Evolutionary conservation across 75 land plant genomes (phyloP).

Genomic region (Isoetes taiwanensis): DNA sequence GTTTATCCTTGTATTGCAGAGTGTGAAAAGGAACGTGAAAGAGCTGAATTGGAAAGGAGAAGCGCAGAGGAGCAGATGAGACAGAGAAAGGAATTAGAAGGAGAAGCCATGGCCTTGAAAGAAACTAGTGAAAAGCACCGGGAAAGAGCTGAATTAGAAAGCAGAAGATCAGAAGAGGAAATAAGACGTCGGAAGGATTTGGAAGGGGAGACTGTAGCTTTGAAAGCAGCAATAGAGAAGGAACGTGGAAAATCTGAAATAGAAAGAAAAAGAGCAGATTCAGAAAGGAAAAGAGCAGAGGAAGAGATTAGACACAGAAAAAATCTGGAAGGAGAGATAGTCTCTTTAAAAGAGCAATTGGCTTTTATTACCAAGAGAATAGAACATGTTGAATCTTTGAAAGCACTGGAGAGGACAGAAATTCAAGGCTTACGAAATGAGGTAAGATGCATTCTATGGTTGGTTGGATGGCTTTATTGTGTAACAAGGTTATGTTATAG

Average conservation of each 20-base stretch:
- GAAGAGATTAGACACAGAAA: slow-evolving; percentile 12
- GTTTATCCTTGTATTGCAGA: slow-evolving; percentile 12
- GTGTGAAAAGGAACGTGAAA: slow-evolving; percentile 28
- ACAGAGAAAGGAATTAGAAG: slow-evolving; percentile 11
- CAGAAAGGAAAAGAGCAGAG: slow-evolving; percentile 19
- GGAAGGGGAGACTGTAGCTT: background rate
- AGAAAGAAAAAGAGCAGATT: slow-evolving; percentile 23
- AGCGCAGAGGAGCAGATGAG: slow-evolving; percentile 20
- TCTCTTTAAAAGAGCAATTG: slow-evolving; percentile 20
- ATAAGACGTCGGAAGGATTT: no score
- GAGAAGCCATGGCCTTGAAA: slow-evolving; percentile 20
- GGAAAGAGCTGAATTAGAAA: no score
- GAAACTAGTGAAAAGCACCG: no score
- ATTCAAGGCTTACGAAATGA: slow-evolving; percentile 4
- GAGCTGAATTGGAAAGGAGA: slow-evolving; percentile 18
- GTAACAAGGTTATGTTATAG: background rate
- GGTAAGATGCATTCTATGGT: slow-evolving; percentile 2
- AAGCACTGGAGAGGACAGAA: slow-evolving; percentile 10
- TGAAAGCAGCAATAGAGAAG: background rate
- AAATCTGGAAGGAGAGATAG: slow-evolving; percentile 20
- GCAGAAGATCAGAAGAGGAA: background rate
- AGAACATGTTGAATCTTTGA: slow-evolving; percentile 12
- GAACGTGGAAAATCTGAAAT: slow-evolving; percentile 19
- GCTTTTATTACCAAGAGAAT: slow-evolving; percentile 11
- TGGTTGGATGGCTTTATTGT: background rate